Percentiles rank a stretch among this genome's conserved stretches.
Conservation (phyloP, 208 protist species). For the Borovskyia barvae region DNA sequence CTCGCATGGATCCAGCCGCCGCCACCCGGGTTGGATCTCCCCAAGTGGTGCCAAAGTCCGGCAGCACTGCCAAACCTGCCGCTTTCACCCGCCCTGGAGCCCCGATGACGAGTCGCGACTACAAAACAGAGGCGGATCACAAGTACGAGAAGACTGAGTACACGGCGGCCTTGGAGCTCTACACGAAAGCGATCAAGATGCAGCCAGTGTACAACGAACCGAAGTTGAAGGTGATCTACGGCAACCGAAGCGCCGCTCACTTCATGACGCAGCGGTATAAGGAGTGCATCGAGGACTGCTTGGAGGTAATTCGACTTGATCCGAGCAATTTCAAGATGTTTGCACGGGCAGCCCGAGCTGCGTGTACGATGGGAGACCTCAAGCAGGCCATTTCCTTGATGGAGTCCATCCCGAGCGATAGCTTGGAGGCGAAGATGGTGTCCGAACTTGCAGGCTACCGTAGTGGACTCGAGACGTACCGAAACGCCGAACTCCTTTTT, state of each 20-base stretch:
- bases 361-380: conserved; percentile 81
- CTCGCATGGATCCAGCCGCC: neutral
- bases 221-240: conserved; percentile 65
- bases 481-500: conserved; percentile 60
- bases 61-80: neutral
- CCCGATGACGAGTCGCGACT: conserved; percentile 44
- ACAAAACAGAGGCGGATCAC: conserved; percentile 82
- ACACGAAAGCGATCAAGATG: conserved; percentile 77
- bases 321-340: conserved; percentile 71
- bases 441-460: conserved; percentile 59
- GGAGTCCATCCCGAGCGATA: conserved; percentile 39
- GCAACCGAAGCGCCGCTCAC: conserved; percentile 86
- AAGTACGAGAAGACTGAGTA: conserved; percentile 85
- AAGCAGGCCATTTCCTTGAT: conserved; percentile 58
- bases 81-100: neutral
- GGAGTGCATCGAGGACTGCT: conserved; percentile 83
- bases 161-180: conserved; percentile 78
- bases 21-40: neutral
- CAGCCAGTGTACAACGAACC: conserved; percentile 62
- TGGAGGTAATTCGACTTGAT: conserved; percentile 70
- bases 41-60: neutral
- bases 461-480: conserved; percentile 50
- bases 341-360: conserved; percentile 69
- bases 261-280: conserved; percentile 86
- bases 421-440: conserved; percentile 32